Evolutionary conservation across 768 basidiomycete species (phyloP), one percentile per base, ranked within the genome.

Genomic region (Suillus sp.): DNA sequence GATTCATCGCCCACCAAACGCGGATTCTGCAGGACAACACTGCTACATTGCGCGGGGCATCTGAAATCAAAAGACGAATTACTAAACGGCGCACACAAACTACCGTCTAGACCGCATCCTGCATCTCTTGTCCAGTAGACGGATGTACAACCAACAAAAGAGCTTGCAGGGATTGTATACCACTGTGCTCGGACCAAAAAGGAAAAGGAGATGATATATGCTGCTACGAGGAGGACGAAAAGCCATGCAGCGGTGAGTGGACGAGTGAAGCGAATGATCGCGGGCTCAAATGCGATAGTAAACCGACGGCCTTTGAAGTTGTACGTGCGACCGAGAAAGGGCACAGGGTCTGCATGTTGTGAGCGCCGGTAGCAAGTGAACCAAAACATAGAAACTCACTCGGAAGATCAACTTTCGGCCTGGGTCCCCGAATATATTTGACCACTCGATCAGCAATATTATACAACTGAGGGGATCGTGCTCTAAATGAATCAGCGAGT

Each of bases 171-270:
- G 3, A 86, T 89, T 42, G 86, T 76, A 74, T 88, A 95, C 61
- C 85, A 92, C 65, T 92, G 89, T 10, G 87, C 82, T 20, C 90
- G 83, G 13, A 86, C 76, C 65, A 93, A 83, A 76, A 94, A 92
- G 0, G 90, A 83, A 30, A 95, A 80, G 35, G 81, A 84, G 58
- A 92, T 80, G 65, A 94, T 87, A 72, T 91, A 94, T 3, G 78
- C 86, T 30, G 78, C 79, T 32, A 71, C 82, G 18, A 92, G 78
- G 60, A 88, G 42, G 42, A 81, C 66, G 64, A 92, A 79, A 13
- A 91, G 69, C 80, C 82, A 86, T 18, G 81, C 77, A 27, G 76
- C 75, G 7, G 84, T 83, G 61, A 90, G 74, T 3, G 75, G 80
- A 48, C 79, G 81, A 22, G 89, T 90, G 61, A 78, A 53, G 38